Evolutionary conservation across 306 rosid genomes (phyloP), one percentile per base, ranked within the genome.

Genomic region (Inga leiocalycina): DNA sequence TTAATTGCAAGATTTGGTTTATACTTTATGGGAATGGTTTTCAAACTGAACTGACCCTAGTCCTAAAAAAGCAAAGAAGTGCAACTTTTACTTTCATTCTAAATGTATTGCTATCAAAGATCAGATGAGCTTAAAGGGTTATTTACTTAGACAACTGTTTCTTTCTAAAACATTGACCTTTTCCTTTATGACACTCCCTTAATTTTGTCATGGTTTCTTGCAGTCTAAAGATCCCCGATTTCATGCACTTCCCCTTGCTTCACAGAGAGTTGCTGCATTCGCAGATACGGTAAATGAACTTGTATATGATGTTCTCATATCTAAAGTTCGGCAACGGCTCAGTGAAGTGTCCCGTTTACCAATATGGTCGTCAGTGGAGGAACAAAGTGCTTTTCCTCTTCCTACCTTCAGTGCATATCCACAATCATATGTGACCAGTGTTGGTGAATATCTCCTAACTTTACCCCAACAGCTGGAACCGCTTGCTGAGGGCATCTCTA

Each of bases 181-280:
- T 79, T 48, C 37, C 37, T 76, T 73, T 49, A 30, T 17, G 64
- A 69, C 77, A 68, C 61, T 59, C 73, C 22, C 43, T 64, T 70
- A 85, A 52, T 62, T 78, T 77, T 87, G 77, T 79, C 30, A 12
- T 61, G 69, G 71, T 83, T 75, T 80, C 68, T 37, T 93, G 93
- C 93, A 97, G 99, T 92, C 98, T 30, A 97, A 94, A 89, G 99
- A 97, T 89, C 99, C 99, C 75, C 91, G 99, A 57, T 97, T 94
- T 80, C 99, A 97, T 86, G 97, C 99, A 35, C 98, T 97, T 82
- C 98, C 98, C 65, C 87, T 89, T 67, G 90, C 98, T 78, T 92
- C 98, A 79, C 99, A 97, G 85, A 97, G 99, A 81, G 99, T 97
- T 76, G 90, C 97, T 80, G 94, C 97, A 80, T 97, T 97, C 82